Conservation (phyloP, 2,329 filamentous ascomycete species). For the Xylaria hypoxylon region DNA sequence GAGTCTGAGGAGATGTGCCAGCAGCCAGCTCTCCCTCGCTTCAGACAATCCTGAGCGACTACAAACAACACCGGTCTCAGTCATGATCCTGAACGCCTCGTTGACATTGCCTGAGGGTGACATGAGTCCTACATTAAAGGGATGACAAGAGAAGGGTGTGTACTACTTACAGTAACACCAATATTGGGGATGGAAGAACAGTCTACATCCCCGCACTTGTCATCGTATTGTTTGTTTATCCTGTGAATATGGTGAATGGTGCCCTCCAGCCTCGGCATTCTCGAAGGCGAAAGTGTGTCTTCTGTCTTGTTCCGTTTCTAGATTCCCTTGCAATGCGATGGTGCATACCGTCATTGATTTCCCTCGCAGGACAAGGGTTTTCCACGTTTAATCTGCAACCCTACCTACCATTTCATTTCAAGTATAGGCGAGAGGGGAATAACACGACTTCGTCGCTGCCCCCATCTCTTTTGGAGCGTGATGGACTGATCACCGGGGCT, state of each 20-base stretch:
- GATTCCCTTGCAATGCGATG: constrained; percentile 22
- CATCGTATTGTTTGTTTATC: constrained; percentile 11
- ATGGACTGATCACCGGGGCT: constrained; percentile 19
- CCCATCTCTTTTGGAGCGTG: constrained; percentile 21
- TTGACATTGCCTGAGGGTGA: neutral
- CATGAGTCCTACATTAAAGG: neutral
- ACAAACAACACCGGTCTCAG: constrained; percentile 14
- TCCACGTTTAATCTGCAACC: constrained; percentile 29
- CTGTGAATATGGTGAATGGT: neutral
- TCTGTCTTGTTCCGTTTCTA: constrained; percentile 25
- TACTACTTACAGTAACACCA: constrained; percentile 16
- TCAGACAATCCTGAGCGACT: constrained; percentile 4
- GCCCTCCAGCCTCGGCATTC: constrained; percentile 12
- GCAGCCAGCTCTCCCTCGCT: constrained; percentile 2
- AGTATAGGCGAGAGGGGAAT: constrained; percentile 31
- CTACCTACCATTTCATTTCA: constrained; percentile 31
- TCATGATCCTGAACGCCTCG: constrained; percentile 3
- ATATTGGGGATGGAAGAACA: neutral
- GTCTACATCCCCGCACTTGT: neutral
- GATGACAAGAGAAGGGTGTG: neutral
- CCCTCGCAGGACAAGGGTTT: constrained; percentile 17
- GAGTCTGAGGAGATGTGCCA: constrained; percentile 11
- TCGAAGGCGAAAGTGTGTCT: neutral
- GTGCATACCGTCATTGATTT: constrained; percentile 31
- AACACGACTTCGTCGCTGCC: constrained; percentile 28